Base-by-base conservation (phyloP, 306 rosid species). In the Prunus persica region DNA sequence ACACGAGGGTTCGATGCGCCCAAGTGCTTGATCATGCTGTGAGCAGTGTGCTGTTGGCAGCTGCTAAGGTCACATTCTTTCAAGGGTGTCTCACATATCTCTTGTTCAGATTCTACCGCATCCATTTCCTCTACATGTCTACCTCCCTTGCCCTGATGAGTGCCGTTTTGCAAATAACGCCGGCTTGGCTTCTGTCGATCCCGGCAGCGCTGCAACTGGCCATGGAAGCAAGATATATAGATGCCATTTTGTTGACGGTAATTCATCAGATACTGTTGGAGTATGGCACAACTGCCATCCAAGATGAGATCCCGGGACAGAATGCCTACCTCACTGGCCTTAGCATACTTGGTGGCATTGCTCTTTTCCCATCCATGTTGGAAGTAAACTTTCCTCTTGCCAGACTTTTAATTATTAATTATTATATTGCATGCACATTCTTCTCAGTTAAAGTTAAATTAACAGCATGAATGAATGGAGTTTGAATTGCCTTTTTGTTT, bases 281-380 rank as follows among this genome's bases (percentile, higher is more conserved):
- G 9, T 81, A 66, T 32, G 85, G 83, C 13, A 74, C 85, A 12
- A 2, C 28, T 20, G 88, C 85, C 2, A 84, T 81, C 68, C 85
- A 84, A 75, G 83, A 78, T 65, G 88, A 84, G 76, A 84, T 84
- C 5, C 88, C 76, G 1, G 83, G 85, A 24, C 85, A 84, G n/a
- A 84, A 65, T 66, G 83, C 85, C 28, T 81, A 84, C 79, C 65
- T 84, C 73, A 81, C 81, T 0, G 83, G 83, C 54, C 85, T 84
- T 11, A 81, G 88, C 79, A 84, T 84, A 52, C 85, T 81, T 28
- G 85, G 85, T 18, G 88, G 85, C 27, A 75, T 81, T 50, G 85
- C 85, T 56, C 49, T 84, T 52, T 84, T 81, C 54, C 78, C 85
- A 47, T 81, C 83, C 49, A 67, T 75, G 51, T 49, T 77, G 74